Evolutionary conservation across 2,329 filamentous ascomycete genomes (phyloP).

Genomic region (Beauveria asiatica): DNA sequence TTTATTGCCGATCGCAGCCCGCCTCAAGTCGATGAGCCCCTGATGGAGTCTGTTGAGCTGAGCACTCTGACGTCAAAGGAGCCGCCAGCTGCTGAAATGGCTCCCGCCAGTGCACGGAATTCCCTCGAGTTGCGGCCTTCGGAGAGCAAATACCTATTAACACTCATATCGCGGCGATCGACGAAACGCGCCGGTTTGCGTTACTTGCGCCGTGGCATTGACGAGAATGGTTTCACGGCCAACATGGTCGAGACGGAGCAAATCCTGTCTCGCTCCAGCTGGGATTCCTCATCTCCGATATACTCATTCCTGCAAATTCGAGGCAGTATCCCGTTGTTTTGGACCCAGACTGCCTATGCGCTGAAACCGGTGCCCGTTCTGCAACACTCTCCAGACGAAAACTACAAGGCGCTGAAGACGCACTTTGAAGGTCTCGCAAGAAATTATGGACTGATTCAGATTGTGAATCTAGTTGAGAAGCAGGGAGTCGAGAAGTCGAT

Average conservation of each 20-base stretch:
- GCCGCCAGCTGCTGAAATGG: conserved; percentile 4
- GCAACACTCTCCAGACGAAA: conserved; percentile 72
- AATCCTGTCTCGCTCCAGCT: conserved; percentile 65
- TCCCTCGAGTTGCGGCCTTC: conserved; percentile 36
- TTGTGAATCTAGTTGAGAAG: conserved; percentile 82
- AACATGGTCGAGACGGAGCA: conserved; percentile 96
- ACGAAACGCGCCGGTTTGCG: conserved; percentile 78
- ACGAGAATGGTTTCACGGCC: conserved; percentile 80
- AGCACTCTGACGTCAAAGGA: conserved; percentile 25
- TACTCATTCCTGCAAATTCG: conserved; percentile 83
- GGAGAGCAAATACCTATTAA: conserved; percentile 64
- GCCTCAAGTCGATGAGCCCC: conserved; percentile 41
- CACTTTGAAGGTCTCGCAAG: conserved; percentile 66
- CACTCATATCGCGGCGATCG: conserved; percentile 82
- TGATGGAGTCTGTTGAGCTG: conserved; percentile 39
- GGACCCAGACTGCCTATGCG: conserved; percentile 88
- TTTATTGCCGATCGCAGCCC: conserved; percentile 65
- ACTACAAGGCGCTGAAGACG: conserved; percentile 66
- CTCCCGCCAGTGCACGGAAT: conserved; percentile 17
- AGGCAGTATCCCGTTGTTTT: conserved; percentile 90
- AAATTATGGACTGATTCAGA: conserved; percentile 68
- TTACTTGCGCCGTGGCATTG: conserved; percentile 82
- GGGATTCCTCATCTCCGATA: conserved; percentile 52
- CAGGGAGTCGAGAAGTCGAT: conserved; percentile 73
- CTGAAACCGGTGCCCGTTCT: conserved; percentile 79